Evolutionary conservation across 2,329 filamentous ascomycete genomes (phyloP).

Genomic region (Huntiella abstrusa): DNA sequence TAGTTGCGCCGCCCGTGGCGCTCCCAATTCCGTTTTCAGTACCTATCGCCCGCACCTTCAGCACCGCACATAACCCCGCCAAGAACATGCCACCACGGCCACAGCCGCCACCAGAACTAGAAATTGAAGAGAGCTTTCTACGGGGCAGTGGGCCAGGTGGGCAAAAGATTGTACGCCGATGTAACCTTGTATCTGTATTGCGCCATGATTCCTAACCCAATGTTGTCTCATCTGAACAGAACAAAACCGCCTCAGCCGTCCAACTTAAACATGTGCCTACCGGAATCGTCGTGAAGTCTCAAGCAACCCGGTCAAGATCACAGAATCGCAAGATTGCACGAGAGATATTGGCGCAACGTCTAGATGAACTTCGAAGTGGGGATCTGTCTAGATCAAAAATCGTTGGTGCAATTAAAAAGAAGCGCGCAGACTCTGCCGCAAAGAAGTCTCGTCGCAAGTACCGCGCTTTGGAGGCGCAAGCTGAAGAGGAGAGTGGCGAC

Average conservation of each 20-base stretch:
- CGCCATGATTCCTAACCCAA: constrained; percentile 1
- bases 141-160: constrained; percentile 86
- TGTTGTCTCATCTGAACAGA: constrained; percentile 27
- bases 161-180: constrained; percentile 61
- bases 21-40: constrained; percentile 4
- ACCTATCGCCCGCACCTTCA: background rate
- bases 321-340: constrained; percentile 81
- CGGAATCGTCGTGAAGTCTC: constrained; percentile 82
- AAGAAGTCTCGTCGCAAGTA: constrained; percentile 81
- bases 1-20: background rate
- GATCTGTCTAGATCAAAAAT: constrained; percentile 45
- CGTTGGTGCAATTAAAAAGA: constrained; percentile 42
- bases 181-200: background rate
- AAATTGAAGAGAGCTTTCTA: constrained; percentile 70
- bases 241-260: constrained; percentile 91
- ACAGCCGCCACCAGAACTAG: constrained; percentile 50
- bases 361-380: constrained; percentile 57
- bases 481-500: constrained; percentile 14
- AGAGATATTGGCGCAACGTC: constrained; percentile 51
- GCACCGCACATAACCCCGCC: constrained; percentile 23
- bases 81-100: constrained; percentile 52
- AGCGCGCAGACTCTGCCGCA: constrained; percentile 52
- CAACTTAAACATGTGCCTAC: constrained; percentile 82
- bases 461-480: constrained; percentile 35
- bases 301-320: constrained; percentile 69